Conservation (phyloP, 169 alveolate genomes). For the Sarcocystis neurona region DNA sequence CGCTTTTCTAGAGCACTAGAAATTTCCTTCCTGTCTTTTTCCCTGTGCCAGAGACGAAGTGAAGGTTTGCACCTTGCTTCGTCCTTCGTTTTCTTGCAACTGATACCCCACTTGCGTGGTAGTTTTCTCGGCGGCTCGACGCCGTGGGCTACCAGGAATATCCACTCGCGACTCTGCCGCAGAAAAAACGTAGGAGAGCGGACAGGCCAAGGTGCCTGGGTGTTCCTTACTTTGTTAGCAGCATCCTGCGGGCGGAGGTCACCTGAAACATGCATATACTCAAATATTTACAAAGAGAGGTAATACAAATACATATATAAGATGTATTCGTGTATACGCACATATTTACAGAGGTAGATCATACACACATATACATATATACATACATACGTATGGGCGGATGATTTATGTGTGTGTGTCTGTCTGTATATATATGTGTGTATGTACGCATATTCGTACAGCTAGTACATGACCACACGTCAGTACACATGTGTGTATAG, state of each 20-base stretch:
- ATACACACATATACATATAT: neutral
- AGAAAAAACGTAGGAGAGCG: neutral
- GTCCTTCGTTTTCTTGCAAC: too few species aligned
- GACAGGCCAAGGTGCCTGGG: neutral
- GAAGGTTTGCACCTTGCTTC: too few species aligned
- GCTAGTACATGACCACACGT: neutral
- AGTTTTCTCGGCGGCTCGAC: too few species aligned
- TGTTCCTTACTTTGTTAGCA: neutral
- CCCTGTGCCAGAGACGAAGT: too few species aligned
- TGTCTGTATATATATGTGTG: neutral
- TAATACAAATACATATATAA: neutral
- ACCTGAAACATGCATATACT: neutral
- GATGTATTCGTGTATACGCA: neutral
- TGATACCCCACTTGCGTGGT: too few species aligned
- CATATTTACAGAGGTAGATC: neutral
- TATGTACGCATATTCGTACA: neutral
- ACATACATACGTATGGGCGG: neutral
- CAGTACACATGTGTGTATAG: neutral
- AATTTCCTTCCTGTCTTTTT: too few species aligned
- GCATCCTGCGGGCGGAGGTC: neutral
- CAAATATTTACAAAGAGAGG: neutral
- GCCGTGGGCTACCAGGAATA: too few species aligned
- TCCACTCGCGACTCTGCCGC: neutral
- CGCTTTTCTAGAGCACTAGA: too few species aligned
- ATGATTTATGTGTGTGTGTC: neutral